phyloP scores from a whole-genome alignment of 2,329 filamentous ascomycete species.

The Penicillium glabrum region DNA sequence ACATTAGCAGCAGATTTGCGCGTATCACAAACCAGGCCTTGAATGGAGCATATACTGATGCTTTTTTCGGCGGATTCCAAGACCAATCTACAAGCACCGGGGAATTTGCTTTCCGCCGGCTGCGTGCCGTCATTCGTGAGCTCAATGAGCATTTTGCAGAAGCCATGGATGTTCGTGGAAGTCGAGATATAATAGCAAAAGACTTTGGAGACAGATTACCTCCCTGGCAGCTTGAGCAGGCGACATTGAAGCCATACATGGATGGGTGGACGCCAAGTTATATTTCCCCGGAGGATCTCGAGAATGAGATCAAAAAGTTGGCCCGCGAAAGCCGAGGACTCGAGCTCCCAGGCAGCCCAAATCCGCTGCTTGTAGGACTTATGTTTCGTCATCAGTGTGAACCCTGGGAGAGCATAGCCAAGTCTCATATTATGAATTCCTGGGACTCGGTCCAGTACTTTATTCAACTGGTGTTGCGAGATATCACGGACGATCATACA shows the following conservation, averaged over 20 bases:
- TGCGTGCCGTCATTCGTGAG: conserved; percentile 28
- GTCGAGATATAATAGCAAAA: not conserved
- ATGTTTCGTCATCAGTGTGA: conserved; percentile 36
- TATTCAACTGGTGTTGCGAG: conserved; percentile 21
- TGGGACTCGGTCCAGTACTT: conserved; percentile 25
- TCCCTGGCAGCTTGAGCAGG: not conserved
- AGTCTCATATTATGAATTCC: conserved; percentile 21
- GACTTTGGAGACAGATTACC: not conserved
- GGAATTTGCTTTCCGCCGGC: conserved; percentile 21
- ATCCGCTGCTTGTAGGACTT: conserved; percentile 31
- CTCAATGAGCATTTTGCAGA: conserved; percentile 30
- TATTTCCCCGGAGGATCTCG: not conserved
- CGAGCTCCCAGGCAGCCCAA: conserved; percentile 37
- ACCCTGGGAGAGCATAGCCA: conserved; percentile 35
- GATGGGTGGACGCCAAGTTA: conserved; percentile 3
- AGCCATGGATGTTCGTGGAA: conserved; percentile 20
- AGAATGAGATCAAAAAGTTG: conserved; percentile 26
- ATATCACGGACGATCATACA: conserved; percentile 25
- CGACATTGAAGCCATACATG: conserved; percentile 15
- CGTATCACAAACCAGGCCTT: conserved; percentile 39
- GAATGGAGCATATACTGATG: conserved; percentile 43
- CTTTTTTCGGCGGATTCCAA: conserved; percentile 37
- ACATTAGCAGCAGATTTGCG: conserved; percentile 40
- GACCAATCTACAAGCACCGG: conserved; percentile 8
- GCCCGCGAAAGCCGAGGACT: conserved; percentile 28